Evolutionary conservation across 1,284 basidiomycete genomes (phyloP).

Genomic region (Papiliotrema fonsecae): DNA sequence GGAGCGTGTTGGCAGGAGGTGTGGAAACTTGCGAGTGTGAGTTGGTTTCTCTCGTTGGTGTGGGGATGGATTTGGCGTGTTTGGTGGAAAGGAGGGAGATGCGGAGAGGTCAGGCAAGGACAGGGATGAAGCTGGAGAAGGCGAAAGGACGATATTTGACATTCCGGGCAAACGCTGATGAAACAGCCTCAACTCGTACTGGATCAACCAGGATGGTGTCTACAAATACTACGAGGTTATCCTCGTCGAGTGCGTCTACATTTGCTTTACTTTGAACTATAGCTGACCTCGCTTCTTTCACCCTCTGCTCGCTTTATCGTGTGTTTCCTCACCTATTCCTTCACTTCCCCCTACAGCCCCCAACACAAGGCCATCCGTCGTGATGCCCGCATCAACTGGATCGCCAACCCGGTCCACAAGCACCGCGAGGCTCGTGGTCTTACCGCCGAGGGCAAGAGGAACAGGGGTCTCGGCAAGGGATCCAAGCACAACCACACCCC

Average conservation of each 20-base stretch:
- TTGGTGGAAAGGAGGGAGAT: neutral
- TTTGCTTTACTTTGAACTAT: neutral
- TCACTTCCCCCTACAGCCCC: slow-evolving; percentile 30
- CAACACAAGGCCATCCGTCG: slow-evolving; percentile 68
- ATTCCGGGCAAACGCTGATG: slow-evolving; percentile 3
- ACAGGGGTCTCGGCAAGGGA: slow-evolving; percentile 82
- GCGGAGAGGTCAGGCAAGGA: neutral
- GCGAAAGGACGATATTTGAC: neutral
- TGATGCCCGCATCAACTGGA: slow-evolving; percentile 96
- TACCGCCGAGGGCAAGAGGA: slow-evolving; percentile 90
- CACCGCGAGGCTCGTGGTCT: slow-evolving; percentile 96
- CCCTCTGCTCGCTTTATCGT: slow-evolving; percentile 1
- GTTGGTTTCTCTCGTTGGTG: slow-evolving; percentile 9
- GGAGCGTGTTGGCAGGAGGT: slow-evolving; percentile 95
- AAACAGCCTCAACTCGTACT: slow-evolving; percentile 82
- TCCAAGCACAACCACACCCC: slow-evolving; percentile 92
- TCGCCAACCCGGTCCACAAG: slow-evolving; percentile 97
- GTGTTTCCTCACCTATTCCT: neutral
- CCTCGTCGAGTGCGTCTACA: slow-evolving; percentile 77
- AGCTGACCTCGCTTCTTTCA: slow-evolving; percentile 7
- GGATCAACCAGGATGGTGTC: slow-evolving; percentile 98
- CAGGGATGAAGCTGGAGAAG: neutral
- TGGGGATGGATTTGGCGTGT: neutral
- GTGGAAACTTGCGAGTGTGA: slow-evolving; percentile 86
- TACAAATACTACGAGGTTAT: slow-evolving; percentile 99